phyloP scores from a whole-genome alignment of 164 flowering plant genomes.

The Litsea cubeba region DNA sequence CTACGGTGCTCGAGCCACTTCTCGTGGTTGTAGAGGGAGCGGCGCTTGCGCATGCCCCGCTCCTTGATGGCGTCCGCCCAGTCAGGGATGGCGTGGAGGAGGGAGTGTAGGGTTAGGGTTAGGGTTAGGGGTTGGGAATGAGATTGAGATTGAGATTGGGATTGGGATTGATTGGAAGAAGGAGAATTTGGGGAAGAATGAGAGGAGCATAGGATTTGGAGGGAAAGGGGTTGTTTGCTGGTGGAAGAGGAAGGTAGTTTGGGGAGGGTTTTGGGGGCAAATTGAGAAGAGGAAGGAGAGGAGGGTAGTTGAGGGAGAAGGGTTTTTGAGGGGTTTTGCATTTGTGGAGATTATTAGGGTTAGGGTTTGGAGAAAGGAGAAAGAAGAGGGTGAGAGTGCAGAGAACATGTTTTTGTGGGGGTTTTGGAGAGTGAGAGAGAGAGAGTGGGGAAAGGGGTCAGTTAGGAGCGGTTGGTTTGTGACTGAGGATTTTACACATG shows the following conservation, averaged over 20 bases:
- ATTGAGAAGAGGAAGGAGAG: constrained; percentile 23
- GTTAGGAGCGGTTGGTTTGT: constrained; percentile 9
- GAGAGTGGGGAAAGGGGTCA: background rate
- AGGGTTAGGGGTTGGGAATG: constrained; percentile 17
- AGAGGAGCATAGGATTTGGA: constrained; percentile 7
- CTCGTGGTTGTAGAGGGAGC: constrained; percentile 61
- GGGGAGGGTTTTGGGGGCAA: constrained; percentile 20
- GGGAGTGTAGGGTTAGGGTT: constrained; percentile 25
- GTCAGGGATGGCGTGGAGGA: constrained; percentile 55
- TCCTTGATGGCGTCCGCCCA: constrained; percentile 83
- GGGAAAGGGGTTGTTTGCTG: constrained; percentile 5
- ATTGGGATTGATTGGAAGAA: background rate
- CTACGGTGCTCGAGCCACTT: constrained; percentile 77
- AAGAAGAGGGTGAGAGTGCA: constrained; percentile 14
- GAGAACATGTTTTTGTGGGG: constrained; percentile 9
- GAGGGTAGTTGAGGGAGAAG: constrained; percentile 21
- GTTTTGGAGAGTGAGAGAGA: background rate
- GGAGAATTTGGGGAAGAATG: constrained; percentile 15
- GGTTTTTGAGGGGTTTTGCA: constrained; percentile 24
- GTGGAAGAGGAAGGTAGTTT: constrained; percentile 18
- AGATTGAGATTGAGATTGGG: constrained; percentile 2
- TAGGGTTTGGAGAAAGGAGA: constrained; percentile 21
- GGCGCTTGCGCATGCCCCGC: constrained; percentile 54
- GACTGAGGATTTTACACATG: constrained; percentile 17
- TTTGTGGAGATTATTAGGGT: constrained; percentile 23